Evolutionary conservation across 2,329 filamentous ascomycete species (phyloP).

Genomic region (Penicillium decumbens): DNA sequence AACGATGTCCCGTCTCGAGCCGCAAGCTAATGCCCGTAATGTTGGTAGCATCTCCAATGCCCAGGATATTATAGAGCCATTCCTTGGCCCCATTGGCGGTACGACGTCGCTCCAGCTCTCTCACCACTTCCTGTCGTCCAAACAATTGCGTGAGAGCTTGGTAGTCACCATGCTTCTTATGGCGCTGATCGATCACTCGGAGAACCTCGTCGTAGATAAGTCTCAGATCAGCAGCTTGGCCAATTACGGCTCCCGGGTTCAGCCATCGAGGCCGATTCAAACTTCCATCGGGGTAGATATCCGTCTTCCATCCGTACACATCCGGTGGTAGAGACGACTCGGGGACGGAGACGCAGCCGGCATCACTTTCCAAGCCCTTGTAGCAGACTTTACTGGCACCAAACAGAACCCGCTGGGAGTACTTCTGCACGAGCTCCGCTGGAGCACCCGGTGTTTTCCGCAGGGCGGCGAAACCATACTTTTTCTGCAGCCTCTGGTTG

Average conservation of each 20-base stretch:
- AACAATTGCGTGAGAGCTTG: constrained; percentile 51
- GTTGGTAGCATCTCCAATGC: constrained; percentile 37
- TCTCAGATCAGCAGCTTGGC: constrained; percentile 48
- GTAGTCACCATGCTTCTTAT: constrained; percentile 39
- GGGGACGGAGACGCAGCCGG: constrained; percentile 52
- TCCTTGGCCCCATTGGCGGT: constrained; percentile 34
- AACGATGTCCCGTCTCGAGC: constrained; percentile 36
- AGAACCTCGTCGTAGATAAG: constrained; percentile 45
- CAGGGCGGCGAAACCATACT: constrained; percentile 44
- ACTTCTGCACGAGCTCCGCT: constrained; percentile 35
- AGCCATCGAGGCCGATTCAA: constrained; percentile 48
- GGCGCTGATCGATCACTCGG: constrained; percentile 33
- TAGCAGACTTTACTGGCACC: constrained; percentile 53
- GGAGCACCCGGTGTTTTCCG: constrained; percentile 16
- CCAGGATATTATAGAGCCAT: constrained; percentile 37
- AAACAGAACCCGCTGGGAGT: constrained; percentile 54
- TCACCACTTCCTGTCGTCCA: constrained; percentile 50
- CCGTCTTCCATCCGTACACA: constrained; percentile 46
- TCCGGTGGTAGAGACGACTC: constrained; percentile 49
- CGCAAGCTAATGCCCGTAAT: constrained; percentile 34
- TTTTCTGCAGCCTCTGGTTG: constrained; percentile 49
- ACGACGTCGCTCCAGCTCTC: constrained; percentile 41
- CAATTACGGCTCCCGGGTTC: constrained; percentile 49
- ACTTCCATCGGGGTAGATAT: constrained; percentile 34
- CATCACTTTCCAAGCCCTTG: constrained; percentile 40